Percentiles rank a stretch among this genome's conserved stretches.
These are phyloP conservation scores for Arthrobotrys musiformis DNA, from an alignment of 2,329 filamentous ascomycete genomes.

Conservation along the genomic window DNA sequence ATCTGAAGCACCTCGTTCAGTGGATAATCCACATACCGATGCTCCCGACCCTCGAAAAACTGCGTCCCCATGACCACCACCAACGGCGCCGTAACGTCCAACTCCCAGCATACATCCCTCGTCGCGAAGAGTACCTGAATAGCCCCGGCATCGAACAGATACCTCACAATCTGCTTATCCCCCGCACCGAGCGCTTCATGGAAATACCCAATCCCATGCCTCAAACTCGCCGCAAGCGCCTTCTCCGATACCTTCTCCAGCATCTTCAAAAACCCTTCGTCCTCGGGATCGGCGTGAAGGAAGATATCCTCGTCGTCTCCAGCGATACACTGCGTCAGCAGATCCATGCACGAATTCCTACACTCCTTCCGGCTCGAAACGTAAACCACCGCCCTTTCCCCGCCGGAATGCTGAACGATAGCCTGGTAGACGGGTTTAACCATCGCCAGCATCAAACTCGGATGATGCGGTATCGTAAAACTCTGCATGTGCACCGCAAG, in stretches of 20 bases:
- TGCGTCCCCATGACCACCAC: constrained; percentile 98
- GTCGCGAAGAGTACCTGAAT: constrained; percentile 85
- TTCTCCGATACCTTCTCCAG: constrained; percentile 86
- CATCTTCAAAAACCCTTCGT: constrained; percentile 76
- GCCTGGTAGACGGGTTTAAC: constrained; percentile 91
- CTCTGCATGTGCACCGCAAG: constrained; percentile 95
- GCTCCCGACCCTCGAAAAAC: constrained; percentile 94
- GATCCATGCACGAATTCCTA: constrained; percentile 83
- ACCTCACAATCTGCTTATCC: constrained; percentile 92
- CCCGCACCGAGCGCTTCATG: constrained; percentile 89
- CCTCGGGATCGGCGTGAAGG: constrained; percentile 82
- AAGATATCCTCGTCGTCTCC: constrained; percentile 95
- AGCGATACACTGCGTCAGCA: constrained; percentile 85
- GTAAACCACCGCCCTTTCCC: constrained; percentile 91
- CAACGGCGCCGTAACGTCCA: constrained; percentile 86
- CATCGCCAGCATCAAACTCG: constrained; percentile 98
- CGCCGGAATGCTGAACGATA: constrained; percentile 84
- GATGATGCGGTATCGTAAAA: constrained; percentile 95
- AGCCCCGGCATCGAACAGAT: constrained; percentile 87
- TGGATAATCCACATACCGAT: constrained; percentile 95
- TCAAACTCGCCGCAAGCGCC: constrained; percentile 85
- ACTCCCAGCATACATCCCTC: constrained; percentile 94
- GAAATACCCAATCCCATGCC: constrained; percentile 95
- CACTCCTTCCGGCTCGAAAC: constrained; percentile 94
- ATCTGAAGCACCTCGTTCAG: constrained; percentile 95